Conservation (phyloP, 2,329 filamentous ascomycete genomes). For the Sporothrix pallida region DNA sequence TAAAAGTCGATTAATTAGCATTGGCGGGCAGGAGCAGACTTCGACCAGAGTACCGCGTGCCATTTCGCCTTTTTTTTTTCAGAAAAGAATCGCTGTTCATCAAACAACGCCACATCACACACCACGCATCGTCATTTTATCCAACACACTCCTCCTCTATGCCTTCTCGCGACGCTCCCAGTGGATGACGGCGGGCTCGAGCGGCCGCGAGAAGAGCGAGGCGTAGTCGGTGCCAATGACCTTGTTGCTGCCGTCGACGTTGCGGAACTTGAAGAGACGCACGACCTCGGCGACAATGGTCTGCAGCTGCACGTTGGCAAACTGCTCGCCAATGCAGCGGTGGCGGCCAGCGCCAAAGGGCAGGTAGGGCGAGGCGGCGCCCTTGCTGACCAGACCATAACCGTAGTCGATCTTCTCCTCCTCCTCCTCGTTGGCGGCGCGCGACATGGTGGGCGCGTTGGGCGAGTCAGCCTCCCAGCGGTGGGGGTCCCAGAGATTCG, state of each 20-base stretch:
- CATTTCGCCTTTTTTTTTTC: not conserved
- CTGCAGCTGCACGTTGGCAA: conserved; percentile 89
- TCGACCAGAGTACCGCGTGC: not conserved
- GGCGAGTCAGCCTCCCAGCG: conserved; percentile 77
- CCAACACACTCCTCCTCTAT: conserved; percentile 31
- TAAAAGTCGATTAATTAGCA: conserved; percentile 24
- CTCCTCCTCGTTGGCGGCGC: conserved; percentile 55
- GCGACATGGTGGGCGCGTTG: conserved; percentile 56
- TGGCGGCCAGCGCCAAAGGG: conserved; percentile 94
- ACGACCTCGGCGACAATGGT: conserved; percentile 81
- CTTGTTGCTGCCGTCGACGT: conserved; percentile 70
- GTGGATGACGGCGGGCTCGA: conserved; percentile 72
- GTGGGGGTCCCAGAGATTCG: conserved; percentile 84
- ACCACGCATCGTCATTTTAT: not conserved
- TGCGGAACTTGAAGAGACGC: conserved; percentile 78
- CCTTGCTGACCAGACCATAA: conserved; percentile 91
- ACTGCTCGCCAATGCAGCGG: conserved; percentile 95
- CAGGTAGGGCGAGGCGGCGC: conserved; percentile 85
- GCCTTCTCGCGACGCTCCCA: conserved; percentile 72
- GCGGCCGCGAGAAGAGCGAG: conserved; percentile 74
- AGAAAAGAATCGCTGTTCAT: not conserved
- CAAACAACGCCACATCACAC: not conserved
- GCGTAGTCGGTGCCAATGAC: conserved; percentile 72
- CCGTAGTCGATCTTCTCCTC: conserved; percentile 89
- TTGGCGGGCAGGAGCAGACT: conserved; percentile 16